These are phyloP conservation scores for Amphichorda felina DNA, from an alignment of 2,329 filamentous ascomycete species.

Conservation along the genomic window DNA sequence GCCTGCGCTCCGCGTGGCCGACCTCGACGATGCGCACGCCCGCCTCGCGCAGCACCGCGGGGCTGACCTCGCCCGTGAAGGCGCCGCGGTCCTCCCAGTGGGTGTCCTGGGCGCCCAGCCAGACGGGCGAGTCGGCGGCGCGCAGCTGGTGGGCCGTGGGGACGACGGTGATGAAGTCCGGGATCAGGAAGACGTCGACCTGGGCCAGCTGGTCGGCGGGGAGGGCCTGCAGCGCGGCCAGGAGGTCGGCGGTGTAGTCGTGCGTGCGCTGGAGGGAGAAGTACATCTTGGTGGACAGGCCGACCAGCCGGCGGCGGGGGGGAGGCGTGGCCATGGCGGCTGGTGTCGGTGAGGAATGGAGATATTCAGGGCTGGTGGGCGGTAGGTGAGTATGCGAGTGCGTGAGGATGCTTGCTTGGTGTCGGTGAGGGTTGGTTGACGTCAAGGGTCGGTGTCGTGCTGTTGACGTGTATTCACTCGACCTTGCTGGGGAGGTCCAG, in stretches of 20 bases:
- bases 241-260: slow-evolving; percentile 38
- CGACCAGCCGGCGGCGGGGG: slow-evolving; percentile 46
- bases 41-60: slow-evolving; percentile 51
- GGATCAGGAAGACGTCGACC: slow-evolving; percentile 65
- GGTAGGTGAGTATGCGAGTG: too few species aligned
- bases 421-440: too few species aligned
- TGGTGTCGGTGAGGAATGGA: not conserved
- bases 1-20: slow-evolving; percentile 67
- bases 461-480: too few species aligned
- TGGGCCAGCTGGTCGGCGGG: slow-evolving; percentile 29
- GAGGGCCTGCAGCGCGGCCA: slow-evolving; percentile 29
- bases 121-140: slow-evolving; percentile 29
- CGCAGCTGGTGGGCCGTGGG: slow-evolving; percentile 35
- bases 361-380: too few species aligned
- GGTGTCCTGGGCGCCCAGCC: slow-evolving; percentile 63
- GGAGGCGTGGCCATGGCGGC: not conserved
- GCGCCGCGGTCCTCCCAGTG: slow-evolving; percentile 59
- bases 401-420: too few species aligned
- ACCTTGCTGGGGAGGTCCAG: too few species aligned
- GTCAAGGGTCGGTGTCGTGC: too few species aligned
- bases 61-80: slow-evolving; percentile 69
- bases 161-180: slow-evolving; percentile 62
- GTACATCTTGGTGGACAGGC: slow-evolving; percentile 72
- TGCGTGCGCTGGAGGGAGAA: slow-evolving; percentile 56
- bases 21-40: slow-evolving; percentile 66